A percentile compares a stretch with the other conserved stretches of the same genome.
Evolutionary conservation across 2,329 filamentous ascomycete genomes (phyloP).

Genomic region (Talaromyces sp.): DNA sequence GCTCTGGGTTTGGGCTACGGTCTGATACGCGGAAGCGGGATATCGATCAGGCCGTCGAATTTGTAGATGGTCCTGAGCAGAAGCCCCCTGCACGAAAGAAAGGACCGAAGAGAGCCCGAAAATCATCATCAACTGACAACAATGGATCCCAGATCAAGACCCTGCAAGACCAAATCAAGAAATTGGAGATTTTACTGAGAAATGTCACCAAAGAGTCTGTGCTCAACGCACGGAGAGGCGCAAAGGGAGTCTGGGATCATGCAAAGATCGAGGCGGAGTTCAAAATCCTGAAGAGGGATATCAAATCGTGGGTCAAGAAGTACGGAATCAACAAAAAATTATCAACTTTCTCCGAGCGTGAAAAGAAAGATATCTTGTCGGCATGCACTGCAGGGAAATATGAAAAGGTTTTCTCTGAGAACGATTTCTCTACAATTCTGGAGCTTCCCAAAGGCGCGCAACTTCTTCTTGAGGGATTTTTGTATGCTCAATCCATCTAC

Average conservation of each 20-base stretch:
- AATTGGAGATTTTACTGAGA: neutral
- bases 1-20: too few relatives aligned
- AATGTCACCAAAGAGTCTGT: neutral
- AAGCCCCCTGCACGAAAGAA: too few relatives aligned
- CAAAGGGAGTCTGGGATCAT: neutral
- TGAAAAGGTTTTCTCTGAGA: neutral
- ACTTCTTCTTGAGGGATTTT: neutral
- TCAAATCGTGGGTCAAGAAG: neutral
- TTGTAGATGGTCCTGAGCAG: too few relatives aligned
- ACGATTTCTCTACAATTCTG: neutral
- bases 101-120: neutral
- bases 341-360: neutral
- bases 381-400: neutral
- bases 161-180: neutral
- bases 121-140: neutral
- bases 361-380: neutral
- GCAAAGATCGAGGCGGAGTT: neutral
- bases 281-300: neutral
- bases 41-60: too few relatives aligned
- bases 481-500: neutral
- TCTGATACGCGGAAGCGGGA: neutral
- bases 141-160: neutral
- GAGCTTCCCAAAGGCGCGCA: neutral
- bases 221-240: neutral
- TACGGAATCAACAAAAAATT: neutral